phyloP scores from a whole-genome alignment of 345 rosid species.

The Schrenkiella parvula region DNA sequence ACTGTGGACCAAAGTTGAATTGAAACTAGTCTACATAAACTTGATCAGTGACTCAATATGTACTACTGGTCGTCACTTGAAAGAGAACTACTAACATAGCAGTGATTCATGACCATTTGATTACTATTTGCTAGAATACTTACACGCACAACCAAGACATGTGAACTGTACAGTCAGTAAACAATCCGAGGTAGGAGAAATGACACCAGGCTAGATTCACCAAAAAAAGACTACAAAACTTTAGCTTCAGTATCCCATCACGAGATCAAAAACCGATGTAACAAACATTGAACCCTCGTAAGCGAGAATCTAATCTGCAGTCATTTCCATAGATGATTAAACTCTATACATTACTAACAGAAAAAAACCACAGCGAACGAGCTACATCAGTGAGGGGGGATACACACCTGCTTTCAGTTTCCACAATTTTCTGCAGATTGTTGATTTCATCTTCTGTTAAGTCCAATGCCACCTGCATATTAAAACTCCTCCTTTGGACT shows the following conservation, averaged over 20 bases:
- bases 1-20: background rate
- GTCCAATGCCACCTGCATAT: constrained; percentile 68
- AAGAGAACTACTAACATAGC: background rate
- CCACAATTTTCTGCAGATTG: constrained; percentile 45
- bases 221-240: background rate
- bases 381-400: constrained; percentile 2
- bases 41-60: background rate
- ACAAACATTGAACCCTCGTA: too few relatives aligned
- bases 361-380: background rate
- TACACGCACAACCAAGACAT: background rate
- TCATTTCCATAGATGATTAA: background rate
- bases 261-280: too few relatives aligned
- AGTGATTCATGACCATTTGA: background rate
- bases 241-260: background rate
- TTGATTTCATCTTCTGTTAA: constrained; percentile 62
- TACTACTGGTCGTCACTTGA: background rate
- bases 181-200: background rate
- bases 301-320: background rate
- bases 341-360: background rate
- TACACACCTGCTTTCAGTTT: constrained; percentile 55
- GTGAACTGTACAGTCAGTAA: background rate
- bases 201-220: background rate
- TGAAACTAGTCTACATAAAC: background rate
- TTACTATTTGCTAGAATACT: background rate
- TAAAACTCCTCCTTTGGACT: background rate